Evolutionary conservation across 768 basidiomycete genomes (phyloP), one percentile per base, ranked within the genome.

Genomic region (Serendipita sp.): DNA sequence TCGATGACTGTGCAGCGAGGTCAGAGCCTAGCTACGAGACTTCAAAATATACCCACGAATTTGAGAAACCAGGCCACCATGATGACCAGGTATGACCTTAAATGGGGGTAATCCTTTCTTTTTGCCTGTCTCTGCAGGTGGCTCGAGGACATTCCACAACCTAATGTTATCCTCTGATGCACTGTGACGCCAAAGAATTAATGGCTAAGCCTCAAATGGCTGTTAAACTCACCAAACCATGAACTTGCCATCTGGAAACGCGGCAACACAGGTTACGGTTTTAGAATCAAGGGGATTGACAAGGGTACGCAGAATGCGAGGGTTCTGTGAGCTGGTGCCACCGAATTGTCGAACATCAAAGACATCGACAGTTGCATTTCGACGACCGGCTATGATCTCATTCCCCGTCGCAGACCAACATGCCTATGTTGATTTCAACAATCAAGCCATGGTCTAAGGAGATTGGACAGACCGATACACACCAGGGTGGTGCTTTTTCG

Each of bases 401-500:
- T 79, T 80, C 15, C 95, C 94, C 68, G 91, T 85, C 2, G 84
- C 80, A 3, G 91, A 92, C 93, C 95, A 98, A 73, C 89, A 93
- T 15, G 94, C 93, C 94, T 98, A 65, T 5, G 23, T n/a, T n/a
- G n/a, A 54, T 10, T 28, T 35, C 30, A 38, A 63, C 52, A 32
- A 13, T 18, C 44, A 28, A 62, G 44, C 10, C 10, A 47, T 18
- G 16, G 23, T 44, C 32, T 41, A 54, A 66, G n/a, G 41, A 36
- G 48, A 48, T 52, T 18, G 16, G 7, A 73, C 84, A 71, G 74
- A 97, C 95, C 67, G 93, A 93, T 70, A 95, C 81, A 74, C 92
- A 96, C 92, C 93, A 97, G 10, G 91, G 91, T 35, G 91, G 91
- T 23, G 89, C 91, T 75, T 89, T 92, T 68, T 94, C 93, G 70